Evolutionary conservation across 2,329 filamentous ascomycete species (phyloP).

Genomic region (Zymoseptoria ardabiliae): DNA sequence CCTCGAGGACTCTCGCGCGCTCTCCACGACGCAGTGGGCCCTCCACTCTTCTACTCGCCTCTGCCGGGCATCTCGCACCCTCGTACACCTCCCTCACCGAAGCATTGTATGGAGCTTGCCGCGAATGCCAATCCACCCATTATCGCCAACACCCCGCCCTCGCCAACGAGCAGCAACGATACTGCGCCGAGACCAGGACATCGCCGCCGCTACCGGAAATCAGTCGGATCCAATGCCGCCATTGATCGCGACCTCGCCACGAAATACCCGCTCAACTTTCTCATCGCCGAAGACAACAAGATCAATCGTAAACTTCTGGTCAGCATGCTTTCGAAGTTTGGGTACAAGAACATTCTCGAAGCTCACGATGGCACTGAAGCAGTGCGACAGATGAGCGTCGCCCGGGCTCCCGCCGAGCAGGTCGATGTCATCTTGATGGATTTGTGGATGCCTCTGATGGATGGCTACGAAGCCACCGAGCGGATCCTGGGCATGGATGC

Average conservation of each 20-base stretch:
- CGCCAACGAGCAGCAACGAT: constrained; percentile 5
- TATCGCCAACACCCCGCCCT: constrained; percentile 5
- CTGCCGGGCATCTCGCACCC: background rate
- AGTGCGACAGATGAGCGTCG: constrained; percentile 49
- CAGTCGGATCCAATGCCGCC: constrained; percentile 20
- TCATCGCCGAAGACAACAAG: constrained; percentile 66
- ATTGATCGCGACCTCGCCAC: constrained; percentile 52
- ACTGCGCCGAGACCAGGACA: background rate
- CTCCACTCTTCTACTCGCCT: constrained; percentile 2
- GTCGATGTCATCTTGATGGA: constrained; percentile 66
- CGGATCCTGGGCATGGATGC: constrained; percentile 50
- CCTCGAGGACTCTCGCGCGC: constrained; percentile 21
- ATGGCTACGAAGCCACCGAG: constrained; percentile 62
- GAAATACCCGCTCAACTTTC: constrained; percentile 57
- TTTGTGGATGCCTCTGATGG: constrained; percentile 69
- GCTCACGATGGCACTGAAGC: constrained; percentile 64
- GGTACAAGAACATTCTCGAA: constrained; percentile 56
- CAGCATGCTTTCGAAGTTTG: constrained; percentile 59
- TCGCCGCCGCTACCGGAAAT: constrained; percentile 17
- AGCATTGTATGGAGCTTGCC: constrained; percentile 11
- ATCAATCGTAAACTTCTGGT: constrained; percentile 63
- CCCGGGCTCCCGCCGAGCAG: constrained; percentile 23
- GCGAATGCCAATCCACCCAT: background rate
- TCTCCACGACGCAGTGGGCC: constrained; percentile 17
- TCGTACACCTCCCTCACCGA: constrained; percentile 8